Evolutionary conservation across 73 alveolate species (phyloP).

Genomic region (Symbiodinium natans): DNA sequence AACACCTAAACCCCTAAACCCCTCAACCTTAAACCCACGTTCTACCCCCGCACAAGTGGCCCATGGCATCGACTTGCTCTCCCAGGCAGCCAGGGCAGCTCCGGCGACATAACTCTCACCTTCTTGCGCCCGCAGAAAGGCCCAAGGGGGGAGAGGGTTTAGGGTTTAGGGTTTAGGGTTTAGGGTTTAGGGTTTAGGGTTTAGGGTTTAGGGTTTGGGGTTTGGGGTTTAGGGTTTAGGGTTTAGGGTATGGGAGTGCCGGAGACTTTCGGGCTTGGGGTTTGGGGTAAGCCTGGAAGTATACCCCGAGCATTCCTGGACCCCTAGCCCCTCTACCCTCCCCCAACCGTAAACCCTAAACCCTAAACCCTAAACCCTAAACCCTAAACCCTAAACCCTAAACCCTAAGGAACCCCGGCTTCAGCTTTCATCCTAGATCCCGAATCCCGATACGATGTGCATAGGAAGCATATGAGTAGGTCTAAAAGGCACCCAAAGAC

Average conservation of each 20-base stretch:
- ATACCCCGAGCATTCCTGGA: too few relatives aligned
- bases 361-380: not conserved
- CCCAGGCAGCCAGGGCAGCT: not conserved
- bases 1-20: too few relatives aligned
- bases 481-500: too few relatives aligned
- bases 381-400: not conserved
- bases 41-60: too few relatives aligned
- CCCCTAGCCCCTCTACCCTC: too few relatives aligned
- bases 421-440: too few relatives aligned
- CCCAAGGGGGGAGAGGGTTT: not conserved
- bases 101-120: not conserved
- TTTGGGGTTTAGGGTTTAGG: not conserved
- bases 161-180: not conserved
- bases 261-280: not conserved
- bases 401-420: too few relatives aligned
- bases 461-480: too few relatives aligned
- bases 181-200: not conserved
- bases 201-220: not conserved
- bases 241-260: not conserved
- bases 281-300: too few relatives aligned
- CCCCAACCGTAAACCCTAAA: not conserved
- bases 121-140: not conserved
- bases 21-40: too few relatives aligned
- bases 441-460: too few relatives aligned
- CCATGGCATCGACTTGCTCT: too few relatives aligned